Evolutionary conservation across 768 basidiomycete genomes (phyloP), one percentile per base, ranked within the genome.

Genomic region (Lactifluus hygrophoroides): DNA sequence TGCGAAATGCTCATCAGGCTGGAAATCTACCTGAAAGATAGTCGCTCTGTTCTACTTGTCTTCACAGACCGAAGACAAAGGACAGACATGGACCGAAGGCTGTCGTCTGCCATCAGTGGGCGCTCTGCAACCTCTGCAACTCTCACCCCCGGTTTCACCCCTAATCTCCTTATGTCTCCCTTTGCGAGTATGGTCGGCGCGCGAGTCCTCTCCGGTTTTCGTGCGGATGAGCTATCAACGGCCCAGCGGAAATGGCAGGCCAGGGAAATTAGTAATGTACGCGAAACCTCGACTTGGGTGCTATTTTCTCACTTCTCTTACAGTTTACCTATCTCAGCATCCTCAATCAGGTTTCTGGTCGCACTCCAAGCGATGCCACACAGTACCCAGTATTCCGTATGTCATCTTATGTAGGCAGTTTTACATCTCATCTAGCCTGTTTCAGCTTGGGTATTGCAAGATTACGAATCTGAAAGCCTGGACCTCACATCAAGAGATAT

Each of bases 21-120:
- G 16, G 94, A 97, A 69, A 78, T 97, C 10, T 95, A 94, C 72
- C 92, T 96, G 77, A 86, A 84, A 65, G 94, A 97, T 65, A 92
- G 90, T 64, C 83, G 90, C 7, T 94, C 90, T 16, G 74, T 96
- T 45, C 75, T 97, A 21, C 76, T 91, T 30, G 88, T 94, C 2
- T 94, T 96, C 70, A 72, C 84, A 21, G 83, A 84, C 58, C 83
- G 83, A 66, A 74, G 79, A 60, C 80, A 81, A 49, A 78, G 90
- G 46, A 79, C 80, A 37, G 79, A 81, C 13, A 75, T 83, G 40
- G 79, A 83, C 45, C 76, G 80, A 32, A 75, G 78, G 27, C 72
- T 90, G 11, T 69, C 76, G 8, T 66, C 66, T 13, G 78, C 83
- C 44, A 73, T 84, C 17, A 42, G 25, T 21, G 69, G 72, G 23